Evolutionary conservation across 768 basidiomycete genomes (phyloP), one percentile per base, ranked within the genome.

Genomic region (Fomitopsis pulvina): DNA sequence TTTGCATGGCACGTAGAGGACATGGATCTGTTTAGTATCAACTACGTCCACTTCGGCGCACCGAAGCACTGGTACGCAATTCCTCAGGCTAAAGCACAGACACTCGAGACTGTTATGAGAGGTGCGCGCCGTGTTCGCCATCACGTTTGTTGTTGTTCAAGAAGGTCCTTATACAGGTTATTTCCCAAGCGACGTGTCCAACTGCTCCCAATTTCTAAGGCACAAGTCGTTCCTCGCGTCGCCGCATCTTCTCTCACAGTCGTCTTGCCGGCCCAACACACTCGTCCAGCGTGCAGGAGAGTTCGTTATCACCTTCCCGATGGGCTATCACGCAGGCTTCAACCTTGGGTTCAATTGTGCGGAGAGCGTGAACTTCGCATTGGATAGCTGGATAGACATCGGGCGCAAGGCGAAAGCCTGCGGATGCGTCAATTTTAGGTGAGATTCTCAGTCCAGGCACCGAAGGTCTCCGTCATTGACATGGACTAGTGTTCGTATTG

Each of bases 1-100:
- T 98, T 98, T 67, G 91, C 93, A 0, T 99, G 96, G 95, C 96
- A 99, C 60, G 96, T 99, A 42, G 96, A 99, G 67, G 96, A 99
- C 66, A 96, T 97, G 90, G 96, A 99, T 62, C 76, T 99, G 1
- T 97, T 95, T 68, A 94, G 92, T 50, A 98, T 99, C 71, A 99
- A 99, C 63, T 98, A 93, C 64, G 91, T 99, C 48, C 96, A 99
- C 66, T 98, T 97, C 58, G 96, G 96, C 0, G 93, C 94, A 0
- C 93, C 94, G 1, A 98, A 91, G 58, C 87, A 88, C 61, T 99
- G 96, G 96, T 98, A 98, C 66, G 86, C 93, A 2, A 76, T 98
- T 16, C 96, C 96, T 2, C 94, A 96, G 66, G 85, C 76, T 16
- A 79, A 91, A 51, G 83, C 92, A 0, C 68, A 71, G 12, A 81